Conservation (phyloP, 305 asterid species). For the Fraxinus baroniana region DNA sequence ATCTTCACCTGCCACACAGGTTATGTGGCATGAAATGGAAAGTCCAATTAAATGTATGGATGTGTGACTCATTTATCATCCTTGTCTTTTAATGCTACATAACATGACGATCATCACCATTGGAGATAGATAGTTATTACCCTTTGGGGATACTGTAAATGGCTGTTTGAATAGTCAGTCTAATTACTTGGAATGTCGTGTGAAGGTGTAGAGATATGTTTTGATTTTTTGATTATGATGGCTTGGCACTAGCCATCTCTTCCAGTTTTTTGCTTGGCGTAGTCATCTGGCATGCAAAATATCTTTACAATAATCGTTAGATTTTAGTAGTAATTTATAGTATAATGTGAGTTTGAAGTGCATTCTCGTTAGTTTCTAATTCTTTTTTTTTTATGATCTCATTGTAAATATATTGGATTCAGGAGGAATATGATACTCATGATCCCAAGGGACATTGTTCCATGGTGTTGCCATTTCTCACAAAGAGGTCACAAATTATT, state of each 20-base stretch:
- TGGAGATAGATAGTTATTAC: background rate
- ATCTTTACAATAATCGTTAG: background rate
- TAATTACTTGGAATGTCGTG: background rate
- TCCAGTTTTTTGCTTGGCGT: background rate
- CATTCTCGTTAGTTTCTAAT: background rate
- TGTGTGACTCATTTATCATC: background rate
- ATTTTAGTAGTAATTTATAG: background rate
- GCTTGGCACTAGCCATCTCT: background rate
- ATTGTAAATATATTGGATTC: slow-evolving; percentile 21
- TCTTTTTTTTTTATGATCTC: background rate
- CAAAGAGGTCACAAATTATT: slow-evolving; percentile 84
- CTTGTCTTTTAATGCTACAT: background rate
- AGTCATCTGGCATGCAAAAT: background rate
- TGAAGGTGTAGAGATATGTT: background rate
- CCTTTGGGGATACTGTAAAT: background rate
- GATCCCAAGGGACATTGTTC: slow-evolving; percentile 85
- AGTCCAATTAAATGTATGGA: background rate
- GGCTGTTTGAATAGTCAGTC: background rate
- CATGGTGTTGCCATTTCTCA: slow-evolving; percentile 73
- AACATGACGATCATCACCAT: background rate
- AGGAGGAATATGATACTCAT: slow-evolving; percentile 98
- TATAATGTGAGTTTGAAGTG: background rate
- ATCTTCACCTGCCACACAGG: background rate
- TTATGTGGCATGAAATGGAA: background rate
- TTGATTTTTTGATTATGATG: background rate